These are phyloP conservation scores for Verticillium zaregamsianum DNA, from an alignment of 2,329 filamentous ascomycete species.

Conservation along the genomic window DNA sequence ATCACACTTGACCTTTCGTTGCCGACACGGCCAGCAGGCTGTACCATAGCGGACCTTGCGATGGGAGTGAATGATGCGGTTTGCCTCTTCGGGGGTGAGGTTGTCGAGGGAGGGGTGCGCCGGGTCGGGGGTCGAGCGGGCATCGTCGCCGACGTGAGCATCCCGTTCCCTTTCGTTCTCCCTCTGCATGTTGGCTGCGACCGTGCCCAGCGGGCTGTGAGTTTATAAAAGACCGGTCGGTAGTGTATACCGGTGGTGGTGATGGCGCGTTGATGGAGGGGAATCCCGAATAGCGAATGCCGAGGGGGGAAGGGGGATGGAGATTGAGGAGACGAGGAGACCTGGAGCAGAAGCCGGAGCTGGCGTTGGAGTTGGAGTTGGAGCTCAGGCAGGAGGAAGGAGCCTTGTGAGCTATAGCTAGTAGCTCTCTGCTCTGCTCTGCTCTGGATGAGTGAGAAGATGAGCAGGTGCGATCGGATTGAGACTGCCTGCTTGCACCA, in stretches of 20 bases:
- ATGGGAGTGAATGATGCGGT: conserved; percentile 64
- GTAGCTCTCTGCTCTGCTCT: too few relatives aligned
- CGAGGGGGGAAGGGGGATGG: neutral
- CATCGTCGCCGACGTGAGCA: neutral
- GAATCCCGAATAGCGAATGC: neutral
- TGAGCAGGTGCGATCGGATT: neutral
- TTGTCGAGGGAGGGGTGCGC: conserved; percentile 47
- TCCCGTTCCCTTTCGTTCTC: neutral
- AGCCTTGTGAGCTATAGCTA: neutral
- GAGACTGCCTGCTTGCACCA: neutral
- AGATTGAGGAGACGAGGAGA: neutral
- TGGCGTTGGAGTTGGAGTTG: neutral
- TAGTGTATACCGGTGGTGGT: neutral
- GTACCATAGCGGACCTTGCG: conserved; percentile 65
- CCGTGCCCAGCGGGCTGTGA: too few relatives aligned
- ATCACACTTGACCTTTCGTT: conserved; percentile 66
- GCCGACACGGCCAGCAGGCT: conserved; percentile 63
- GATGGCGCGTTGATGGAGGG: neutral
- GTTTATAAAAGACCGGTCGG: neutral
- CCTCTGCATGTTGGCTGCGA: neutral
- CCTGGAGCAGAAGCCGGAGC: neutral
- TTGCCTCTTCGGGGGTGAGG: conserved; percentile 62
- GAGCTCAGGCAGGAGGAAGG: neutral
- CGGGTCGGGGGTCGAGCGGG: neutral
- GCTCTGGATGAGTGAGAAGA: neutral